Evolutionary conservation across 495 filamentous ascomycete species (phyloP).

Genomic region (Ascodesmis nigricans): DNA sequence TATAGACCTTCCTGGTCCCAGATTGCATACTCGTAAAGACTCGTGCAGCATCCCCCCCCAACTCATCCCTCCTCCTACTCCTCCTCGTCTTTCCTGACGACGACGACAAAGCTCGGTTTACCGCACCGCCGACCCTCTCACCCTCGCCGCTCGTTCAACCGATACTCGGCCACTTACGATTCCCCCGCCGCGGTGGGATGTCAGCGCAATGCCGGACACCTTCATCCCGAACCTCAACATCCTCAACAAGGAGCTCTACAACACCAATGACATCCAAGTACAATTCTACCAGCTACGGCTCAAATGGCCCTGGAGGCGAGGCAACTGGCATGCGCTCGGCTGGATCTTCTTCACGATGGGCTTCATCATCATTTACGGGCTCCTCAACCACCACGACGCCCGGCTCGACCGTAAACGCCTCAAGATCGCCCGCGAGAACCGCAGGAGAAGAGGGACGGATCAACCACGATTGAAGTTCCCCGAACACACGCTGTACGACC

Average conservation of each 20-base stretch:
- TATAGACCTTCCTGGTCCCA: too few relatives aligned
- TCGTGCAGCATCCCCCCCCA: too few relatives aligned
- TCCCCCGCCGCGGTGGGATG: too few relatives aligned
- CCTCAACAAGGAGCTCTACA: constrained; percentile 17
- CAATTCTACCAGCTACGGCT: constrained; percentile 17
- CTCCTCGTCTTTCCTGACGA: too few relatives aligned
- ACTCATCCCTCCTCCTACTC: too few relatives aligned
- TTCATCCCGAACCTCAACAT: constrained; percentile 9
- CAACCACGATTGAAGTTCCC: constrained; percentile 1
- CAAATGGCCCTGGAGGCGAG: constrained; percentile 16
- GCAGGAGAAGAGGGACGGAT: not conserved
- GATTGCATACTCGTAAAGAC: too few relatives aligned
- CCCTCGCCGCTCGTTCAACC: too few relatives aligned
- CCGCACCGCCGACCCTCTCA: too few relatives aligned
- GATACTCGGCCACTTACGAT: too few relatives aligned
- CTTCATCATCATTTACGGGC: constrained; percentile 17
- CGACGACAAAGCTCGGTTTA: too few relatives aligned
- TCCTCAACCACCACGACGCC: constrained; percentile 19
- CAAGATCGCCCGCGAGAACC: constrained; percentile 10
- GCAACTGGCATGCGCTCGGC: constrained; percentile 17
- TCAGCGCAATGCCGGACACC: too few relatives aligned
- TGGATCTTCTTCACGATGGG: constrained; percentile 17
- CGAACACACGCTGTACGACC: constrained; percentile 16
- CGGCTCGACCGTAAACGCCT: constrained; percentile 18
- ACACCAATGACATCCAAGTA: constrained; percentile 16